Evolutionary conservation across 139 green algal species (phyloP), one percentile per base, ranked within the genome.

Genomic region (Chlorella sp.): DNA sequence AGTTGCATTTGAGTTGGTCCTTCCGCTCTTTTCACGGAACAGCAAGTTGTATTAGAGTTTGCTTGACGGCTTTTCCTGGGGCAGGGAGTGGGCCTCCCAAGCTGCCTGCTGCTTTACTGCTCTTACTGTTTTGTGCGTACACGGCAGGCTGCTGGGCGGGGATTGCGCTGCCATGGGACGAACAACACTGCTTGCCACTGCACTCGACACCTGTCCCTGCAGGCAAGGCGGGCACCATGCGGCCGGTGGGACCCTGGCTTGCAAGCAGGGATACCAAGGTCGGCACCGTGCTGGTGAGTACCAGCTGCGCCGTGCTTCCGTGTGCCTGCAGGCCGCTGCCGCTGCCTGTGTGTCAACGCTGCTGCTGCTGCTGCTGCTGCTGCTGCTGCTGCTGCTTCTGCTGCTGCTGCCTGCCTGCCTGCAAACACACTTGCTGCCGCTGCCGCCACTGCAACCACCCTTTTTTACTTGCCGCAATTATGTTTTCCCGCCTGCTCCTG

Each of bases 191-290:
- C 56, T 20, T 65, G 56, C 56, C 13, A 3, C 56, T 16, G 56
- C 56, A n/a, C 22, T 24, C 30, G 56, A 20, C 56, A 24, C 56
- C 65, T 26, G n/a, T 28, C n/a, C 8, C 26, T 41, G 76, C 76
- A 82, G 76, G 26, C 56, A 62, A 73, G 32, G 26, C 36, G 5
- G 40, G 38, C 28, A 54, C 72, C 26, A 54, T 82, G 58, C 76
- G 76, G 26, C 76, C 76, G 20, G 76, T 82, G 38, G 76, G 76
- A 0, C 76, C 38, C 40, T 82, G 76, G 76, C 72, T 82, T 1
- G 76, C 16, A 7, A 26, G 73, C 76, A 4, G 3, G 8, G 51
- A 60, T 16, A 60, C 13, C 51, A 58, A 44, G 58, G 3, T 28
- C 32, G 76, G 76, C 22, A 82, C 76, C 2, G 24, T 73, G 58